Base-by-base conservation (phyloP, 169 alveolate genomes). In the Haemoproteus tartakovskyi region DNA sequence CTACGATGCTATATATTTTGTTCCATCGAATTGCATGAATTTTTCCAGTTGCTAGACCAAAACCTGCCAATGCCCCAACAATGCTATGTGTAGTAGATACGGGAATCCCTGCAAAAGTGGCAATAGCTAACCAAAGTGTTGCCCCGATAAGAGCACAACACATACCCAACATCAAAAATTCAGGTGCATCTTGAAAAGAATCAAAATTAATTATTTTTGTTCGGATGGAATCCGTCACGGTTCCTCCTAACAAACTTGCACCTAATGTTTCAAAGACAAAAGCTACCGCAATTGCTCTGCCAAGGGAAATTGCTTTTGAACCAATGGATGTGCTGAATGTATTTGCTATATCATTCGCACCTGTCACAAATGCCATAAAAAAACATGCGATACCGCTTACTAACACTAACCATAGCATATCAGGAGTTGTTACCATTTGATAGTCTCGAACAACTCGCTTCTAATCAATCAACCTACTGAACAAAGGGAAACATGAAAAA, bases 311-410 rank as follows among this genome's bases (percentile, higher is more conserved):
- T 22, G 96, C 67, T 60, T 88, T 87, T 24, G 93, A 67, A 18
- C 95, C 96, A 14, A 92, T 89, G 3, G 93, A 78, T 14, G 95
- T 87, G 38, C 93, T 85, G 79, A 92, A 91, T 5, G 93, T 84
- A 26, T 92, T 92, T 37, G 96, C 96, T 29, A 92, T 95, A 78
- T 92, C 96, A 62, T 92, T 92, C 33, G 96, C 95, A 22, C 96
- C 96, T 4, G 92, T 92, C 3, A 89, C 87, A 60, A 89, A 60
- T 50, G 92, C 94, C 81, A 90, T 67, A 48, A 84, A 45, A 43
- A 78, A 60, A 70, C 92, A 60, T 24, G 85, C 85, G 30, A 90
- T 52, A 21, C 90, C 93, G 22, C 93, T 86, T 22, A 85, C 79
- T 26, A 90, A 56, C 56, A 90, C 94, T 33, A 87, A 45, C 94